Percentiles rank a stretch among this genome's conserved stretches.
phyloP scores from a whole-genome alignment of 31 red algal species.

The Asparagopsis taxiformis region DNA sequence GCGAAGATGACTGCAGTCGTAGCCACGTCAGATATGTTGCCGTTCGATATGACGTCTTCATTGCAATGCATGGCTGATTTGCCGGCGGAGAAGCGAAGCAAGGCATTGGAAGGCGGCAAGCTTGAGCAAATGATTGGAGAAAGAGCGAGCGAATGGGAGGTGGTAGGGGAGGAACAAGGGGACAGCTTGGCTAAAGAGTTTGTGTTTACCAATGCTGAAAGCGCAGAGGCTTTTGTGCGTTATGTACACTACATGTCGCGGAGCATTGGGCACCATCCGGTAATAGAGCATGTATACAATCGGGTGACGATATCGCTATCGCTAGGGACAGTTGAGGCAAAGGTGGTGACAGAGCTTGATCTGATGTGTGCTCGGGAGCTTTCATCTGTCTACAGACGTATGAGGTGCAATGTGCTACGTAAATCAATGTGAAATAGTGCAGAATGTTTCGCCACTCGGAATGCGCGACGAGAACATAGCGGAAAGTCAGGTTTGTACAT shows the following conservation, averaged over 20 bases:
- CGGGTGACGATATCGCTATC: background rate
- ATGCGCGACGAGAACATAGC: background rate
- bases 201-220: slow-evolving; percentile 2
- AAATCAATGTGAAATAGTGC: background rate
- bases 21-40: slow-evolving; percentile 28
- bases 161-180: background rate
- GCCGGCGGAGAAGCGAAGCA: background rate
- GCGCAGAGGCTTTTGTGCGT: slow-evolving; percentile 15
- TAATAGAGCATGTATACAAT: background rate
- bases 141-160: slow-evolving; percentile 1
- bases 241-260: slow-evolving; percentile 22
- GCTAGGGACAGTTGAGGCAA: background rate
- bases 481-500: background rate
- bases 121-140: background rate
- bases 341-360: slow-evolving; percentile 24
- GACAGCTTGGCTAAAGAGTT: background rate
- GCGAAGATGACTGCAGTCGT: slow-evolving; percentile 40
- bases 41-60: slow-evolving; percentile 48
- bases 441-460: background rate
- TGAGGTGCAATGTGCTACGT: background rate
- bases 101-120: background rate
- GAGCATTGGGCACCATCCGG: background rate
- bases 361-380: slow-evolving; percentile 4
- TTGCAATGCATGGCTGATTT: slow-evolving; percentile 9
- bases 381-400: slow-evolving; percentile 2